Percentiles rank a stretch among this genome's conserved stretches.
phyloP scores from a whole-genome alignment of 1,284 basidiomycete species.

The Fomitopsis schrenkii region DNA sequence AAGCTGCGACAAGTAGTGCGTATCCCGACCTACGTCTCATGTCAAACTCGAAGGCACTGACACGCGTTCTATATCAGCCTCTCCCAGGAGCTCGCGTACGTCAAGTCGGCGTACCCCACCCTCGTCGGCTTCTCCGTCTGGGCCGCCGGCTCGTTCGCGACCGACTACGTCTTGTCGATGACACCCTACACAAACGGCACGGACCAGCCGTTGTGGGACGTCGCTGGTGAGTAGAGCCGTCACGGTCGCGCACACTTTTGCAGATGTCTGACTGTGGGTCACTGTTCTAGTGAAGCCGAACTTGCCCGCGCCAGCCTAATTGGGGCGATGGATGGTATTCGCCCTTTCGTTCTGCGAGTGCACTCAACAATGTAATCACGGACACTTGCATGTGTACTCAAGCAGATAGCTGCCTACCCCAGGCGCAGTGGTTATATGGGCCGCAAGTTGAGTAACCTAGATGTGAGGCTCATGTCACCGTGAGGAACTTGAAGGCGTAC shows the following conservation, averaged over 20 bases:
- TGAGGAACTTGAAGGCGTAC: too few species aligned
- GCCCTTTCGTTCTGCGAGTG: not conserved
- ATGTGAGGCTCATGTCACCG: too few species aligned
- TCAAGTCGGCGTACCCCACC: conserved; percentile 40
- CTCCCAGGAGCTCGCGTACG: conserved; percentile 40
- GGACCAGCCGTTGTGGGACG: conserved; percentile 35
- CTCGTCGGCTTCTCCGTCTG: conserved; percentile 49
- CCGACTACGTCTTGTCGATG: conserved; percentile 32
- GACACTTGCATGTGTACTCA: too few species aligned
- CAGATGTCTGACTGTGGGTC: too few species aligned
- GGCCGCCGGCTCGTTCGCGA: conserved; percentile 37
- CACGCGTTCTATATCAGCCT: conserved; percentile 24
- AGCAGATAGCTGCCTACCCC: too few species aligned
- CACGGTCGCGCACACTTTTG: not conserved
- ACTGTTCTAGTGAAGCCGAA: not conserved
- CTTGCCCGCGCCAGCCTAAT: not conserved
- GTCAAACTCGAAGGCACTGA: not conserved
- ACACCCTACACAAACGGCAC: conserved; percentile 33
- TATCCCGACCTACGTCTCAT: not conserved
- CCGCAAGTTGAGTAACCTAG: too few species aligned
- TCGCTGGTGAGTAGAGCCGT: conserved; percentile 21
- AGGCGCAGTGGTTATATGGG: too few species aligned
- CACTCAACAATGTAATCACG: not conserved
- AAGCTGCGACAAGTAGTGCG: conserved; percentile 41
- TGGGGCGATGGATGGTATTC: not conserved